Evolutionary conservation across 2,329 filamentous ascomycete species (phyloP).

Genomic region (Exophiala spinifera): DNA sequence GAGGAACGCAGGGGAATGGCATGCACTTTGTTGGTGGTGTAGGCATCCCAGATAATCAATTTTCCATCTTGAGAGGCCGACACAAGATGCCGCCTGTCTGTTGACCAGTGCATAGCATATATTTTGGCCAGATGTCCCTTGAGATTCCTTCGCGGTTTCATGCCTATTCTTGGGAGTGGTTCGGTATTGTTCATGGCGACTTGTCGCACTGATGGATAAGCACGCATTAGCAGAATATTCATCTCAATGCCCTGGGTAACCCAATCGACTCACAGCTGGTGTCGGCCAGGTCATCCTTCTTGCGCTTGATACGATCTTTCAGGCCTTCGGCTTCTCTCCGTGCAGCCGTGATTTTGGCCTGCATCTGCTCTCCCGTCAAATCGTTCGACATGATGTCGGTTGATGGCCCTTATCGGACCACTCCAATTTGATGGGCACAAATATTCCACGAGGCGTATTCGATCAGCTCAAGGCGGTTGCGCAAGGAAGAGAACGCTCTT

Average conservation of each 20-base stretch:
- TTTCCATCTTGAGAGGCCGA: constrained; percentile 98
- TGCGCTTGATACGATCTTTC: constrained; percentile 98
- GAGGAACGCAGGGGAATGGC: constrained; percentile 95
- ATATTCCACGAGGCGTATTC: constrained; percentile 25
- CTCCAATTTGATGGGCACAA: constrained; percentile 18
- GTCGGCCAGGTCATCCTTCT: constrained; percentile 99
- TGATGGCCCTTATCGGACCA: constrained; percentile 30
- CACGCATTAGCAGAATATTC: constrained; percentile 30
- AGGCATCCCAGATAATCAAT: constrained; percentile 99
- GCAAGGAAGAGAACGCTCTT: constrained; percentile 37
- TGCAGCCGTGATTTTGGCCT: constrained; percentile 87
- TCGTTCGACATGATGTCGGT: constrained; percentile 44
- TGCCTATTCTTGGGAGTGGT: constrained; percentile 84
- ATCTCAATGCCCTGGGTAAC: not conserved
- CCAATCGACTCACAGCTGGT: constrained; percentile 73
- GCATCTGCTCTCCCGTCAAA: constrained; percentile 63
- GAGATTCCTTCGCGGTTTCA: constrained; percentile 95
- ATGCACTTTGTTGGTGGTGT: constrained; percentile 99
- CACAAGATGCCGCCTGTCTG: constrained; percentile 92
- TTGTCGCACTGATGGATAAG: constrained; percentile 67
- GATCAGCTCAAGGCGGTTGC: constrained; percentile 13
- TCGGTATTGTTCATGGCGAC: constrained; percentile 92
- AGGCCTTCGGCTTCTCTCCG: constrained; percentile 95
- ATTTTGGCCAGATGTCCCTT: constrained; percentile 99
- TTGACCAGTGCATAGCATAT: constrained; percentile 99